Conservation (phyloP, 2,329 filamentous ascomycete species). For the Fusarium fracticaudum region DNA sequence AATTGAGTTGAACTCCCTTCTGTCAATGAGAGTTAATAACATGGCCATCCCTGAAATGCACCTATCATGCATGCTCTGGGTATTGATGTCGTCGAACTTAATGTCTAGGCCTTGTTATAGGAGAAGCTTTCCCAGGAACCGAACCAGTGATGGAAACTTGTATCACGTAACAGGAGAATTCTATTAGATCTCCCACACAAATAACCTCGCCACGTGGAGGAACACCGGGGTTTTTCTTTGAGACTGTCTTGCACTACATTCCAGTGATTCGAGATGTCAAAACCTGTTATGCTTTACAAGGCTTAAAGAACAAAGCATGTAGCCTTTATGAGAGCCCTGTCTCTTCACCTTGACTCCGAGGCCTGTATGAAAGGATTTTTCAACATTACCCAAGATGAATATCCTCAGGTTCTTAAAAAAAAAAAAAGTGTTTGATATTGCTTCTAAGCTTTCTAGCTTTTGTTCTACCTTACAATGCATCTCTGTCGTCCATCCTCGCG, state of each 20-base stretch:
- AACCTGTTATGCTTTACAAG: neutral
- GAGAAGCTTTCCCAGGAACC: neutral
- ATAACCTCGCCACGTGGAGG: neutral
- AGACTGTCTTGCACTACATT: conserved; percentile 1
- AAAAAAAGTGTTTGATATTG: conserved; percentile 9
- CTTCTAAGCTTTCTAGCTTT: conserved; percentile 5
- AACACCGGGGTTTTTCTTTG: neutral
- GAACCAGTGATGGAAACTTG: neutral
- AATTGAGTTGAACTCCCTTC: neutral
- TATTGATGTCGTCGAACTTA: neutral
- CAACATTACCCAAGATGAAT: neutral
- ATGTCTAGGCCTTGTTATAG: neutral
- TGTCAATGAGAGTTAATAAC: neutral
- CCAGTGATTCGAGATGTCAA: neutral
- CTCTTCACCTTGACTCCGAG: neutral
- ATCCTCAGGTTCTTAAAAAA: neutral
- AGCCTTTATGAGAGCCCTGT: neutral
- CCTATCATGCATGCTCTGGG: neutral
- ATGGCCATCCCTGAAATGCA: neutral
- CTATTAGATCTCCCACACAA: neutral
- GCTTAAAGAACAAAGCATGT: neutral
- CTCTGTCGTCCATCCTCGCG: conserved; percentile 27
- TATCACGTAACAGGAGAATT: neutral
- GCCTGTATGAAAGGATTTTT: neutral
- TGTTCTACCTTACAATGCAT: conserved; percentile 17